phyloP scores from a whole-genome alignment of 2,329 filamentous ascomycete species.

The Aureobasidium uvarum region DNA sequence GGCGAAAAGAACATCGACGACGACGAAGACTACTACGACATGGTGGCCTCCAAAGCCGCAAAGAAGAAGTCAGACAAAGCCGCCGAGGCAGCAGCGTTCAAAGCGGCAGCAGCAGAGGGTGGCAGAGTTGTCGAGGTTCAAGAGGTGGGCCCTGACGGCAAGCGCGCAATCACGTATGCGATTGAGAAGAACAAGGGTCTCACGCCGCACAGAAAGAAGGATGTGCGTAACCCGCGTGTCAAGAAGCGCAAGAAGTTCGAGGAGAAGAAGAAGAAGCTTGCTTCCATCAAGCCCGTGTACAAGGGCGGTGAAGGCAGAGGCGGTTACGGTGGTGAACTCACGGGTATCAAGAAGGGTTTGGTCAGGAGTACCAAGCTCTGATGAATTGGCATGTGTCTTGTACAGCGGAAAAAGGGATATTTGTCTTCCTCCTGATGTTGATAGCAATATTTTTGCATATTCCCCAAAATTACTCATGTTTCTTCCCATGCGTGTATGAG shows the following conservation, averaged over 20 bases:
- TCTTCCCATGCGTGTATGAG: neutral
- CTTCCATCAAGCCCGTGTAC: slow-evolving; percentile 80
- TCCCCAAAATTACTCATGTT: neutral
- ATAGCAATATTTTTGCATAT: slow-evolving; percentile 11
- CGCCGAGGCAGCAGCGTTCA: slow-evolving; percentile 59
- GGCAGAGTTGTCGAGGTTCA: slow-evolving; percentile 65
- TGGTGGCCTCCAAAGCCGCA: slow-evolving; percentile 68
- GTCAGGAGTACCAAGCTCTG: slow-evolving; percentile 89
- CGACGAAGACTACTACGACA: slow-evolving; percentile 83
- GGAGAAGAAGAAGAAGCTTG: slow-evolving; percentile 95
- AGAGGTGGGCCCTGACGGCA: slow-evolving; percentile 75
- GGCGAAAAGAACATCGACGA: slow-evolving; percentile 44
- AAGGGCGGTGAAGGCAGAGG: slow-evolving; percentile 80
- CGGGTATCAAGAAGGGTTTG: slow-evolving; percentile 91
- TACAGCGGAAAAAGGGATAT: neutral
- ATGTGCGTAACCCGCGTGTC: slow-evolving; percentile 88
- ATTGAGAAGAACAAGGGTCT: slow-evolving; percentile 99
- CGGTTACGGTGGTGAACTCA: slow-evolving; percentile 86
- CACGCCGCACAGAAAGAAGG: slow-evolving; percentile 86
- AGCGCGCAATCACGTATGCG: slow-evolving; percentile 86
- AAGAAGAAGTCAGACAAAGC: slow-evolving; percentile 72
- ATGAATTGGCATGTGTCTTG: neutral
- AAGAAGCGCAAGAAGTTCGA: slow-evolving; percentile 98
- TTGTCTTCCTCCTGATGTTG: neutral
- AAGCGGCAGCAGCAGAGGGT: slow-evolving; percentile 55